A percentile compares a stretch with the other conserved stretches of the same genome.
Conservation (phyloP, 345 rosid genomes). For the Lagerstroemia speciosa region DNA sequence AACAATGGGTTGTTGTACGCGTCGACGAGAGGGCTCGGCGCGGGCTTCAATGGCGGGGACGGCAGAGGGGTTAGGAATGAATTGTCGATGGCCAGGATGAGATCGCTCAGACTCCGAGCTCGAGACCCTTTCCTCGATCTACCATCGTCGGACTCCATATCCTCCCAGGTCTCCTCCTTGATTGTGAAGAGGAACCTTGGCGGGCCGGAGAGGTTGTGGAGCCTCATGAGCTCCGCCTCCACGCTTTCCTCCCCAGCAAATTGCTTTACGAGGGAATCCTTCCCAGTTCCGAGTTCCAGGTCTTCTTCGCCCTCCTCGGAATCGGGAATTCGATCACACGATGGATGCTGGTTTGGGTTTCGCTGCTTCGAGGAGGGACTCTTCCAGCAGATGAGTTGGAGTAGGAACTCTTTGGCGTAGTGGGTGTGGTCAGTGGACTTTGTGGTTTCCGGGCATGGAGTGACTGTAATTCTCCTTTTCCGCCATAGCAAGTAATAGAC, state of each 20-base stretch:
- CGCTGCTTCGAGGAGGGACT: constrained; percentile 30
- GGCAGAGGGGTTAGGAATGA: constrained; percentile 59
- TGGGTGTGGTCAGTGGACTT: constrained; percentile 25
- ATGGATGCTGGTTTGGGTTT: constrained; percentile 5
- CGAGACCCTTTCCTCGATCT: constrained; percentile 68
- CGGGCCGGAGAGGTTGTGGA: constrained; percentile 71
- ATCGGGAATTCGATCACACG: constrained; percentile 1
- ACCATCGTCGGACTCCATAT: constrained; percentile 88
- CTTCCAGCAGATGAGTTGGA: constrained; percentile 56
- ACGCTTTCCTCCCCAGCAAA: constrained; percentile 37
- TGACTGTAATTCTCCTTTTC: constrained; percentile 34
- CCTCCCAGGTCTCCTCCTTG: constrained; percentile 89
- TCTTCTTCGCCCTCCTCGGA: constrained; percentile 25
- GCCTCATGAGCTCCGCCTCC: constrained; percentile 86
- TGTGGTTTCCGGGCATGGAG: constrained; percentile 2
- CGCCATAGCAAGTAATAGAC: constrained; percentile 73
- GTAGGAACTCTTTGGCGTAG: constrained; percentile 40
- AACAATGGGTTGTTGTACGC: constrained; percentile 84
- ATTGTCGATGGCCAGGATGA: constrained; percentile 34
- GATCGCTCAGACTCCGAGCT: constrained; percentile 67
- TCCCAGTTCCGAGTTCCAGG: constrained; percentile 55
- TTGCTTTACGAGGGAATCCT: constrained; percentile 41
- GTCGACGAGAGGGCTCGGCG: constrained; percentile 23
- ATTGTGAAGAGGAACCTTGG: constrained; percentile 93
- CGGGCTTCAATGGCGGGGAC: constrained; percentile 48